These are phyloP conservation scores for Vigna hirtella DNA, from an alignment of 306 rosid genomes.

Conservation along the genomic window DNA sequence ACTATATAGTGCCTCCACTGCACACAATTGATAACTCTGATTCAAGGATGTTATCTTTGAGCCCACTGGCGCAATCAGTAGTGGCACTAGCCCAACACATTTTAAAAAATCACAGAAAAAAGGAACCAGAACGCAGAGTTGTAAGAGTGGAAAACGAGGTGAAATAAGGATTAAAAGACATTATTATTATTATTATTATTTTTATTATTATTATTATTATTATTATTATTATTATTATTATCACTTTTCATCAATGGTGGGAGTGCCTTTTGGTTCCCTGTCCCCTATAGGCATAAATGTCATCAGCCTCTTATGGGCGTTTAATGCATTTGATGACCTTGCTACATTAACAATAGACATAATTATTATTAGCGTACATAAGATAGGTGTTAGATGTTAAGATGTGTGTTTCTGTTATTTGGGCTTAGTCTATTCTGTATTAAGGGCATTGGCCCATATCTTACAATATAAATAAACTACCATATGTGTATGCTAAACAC, in stretches of 20 bases:
- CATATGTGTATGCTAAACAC: no score
- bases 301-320: background rate
- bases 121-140: background rate
- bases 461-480: no score
- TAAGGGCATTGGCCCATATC: no score
- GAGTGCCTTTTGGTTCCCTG: no score
- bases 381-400: slow-evolving; percentile 5
- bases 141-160: background rate
- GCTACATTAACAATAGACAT: background rate
- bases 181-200: no score
- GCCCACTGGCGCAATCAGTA: background rate
- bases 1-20: background rate
- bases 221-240: no score
- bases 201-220: no score
- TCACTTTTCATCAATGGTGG: no score
- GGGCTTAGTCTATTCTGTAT: no score
- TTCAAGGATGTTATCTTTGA: background rate
- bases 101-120: background rate
- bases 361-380: background rate
- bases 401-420: no score
- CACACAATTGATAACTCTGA: background rate
- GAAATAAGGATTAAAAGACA: background rate
- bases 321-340: background rate
- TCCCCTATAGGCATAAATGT: no score
- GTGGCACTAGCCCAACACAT: background rate